Evolutionary conservation across 352 stramenopile species (phyloP), one percentile per base, ranked within the genome.

Genomic region (Aphanomyces invadans): DNA sequence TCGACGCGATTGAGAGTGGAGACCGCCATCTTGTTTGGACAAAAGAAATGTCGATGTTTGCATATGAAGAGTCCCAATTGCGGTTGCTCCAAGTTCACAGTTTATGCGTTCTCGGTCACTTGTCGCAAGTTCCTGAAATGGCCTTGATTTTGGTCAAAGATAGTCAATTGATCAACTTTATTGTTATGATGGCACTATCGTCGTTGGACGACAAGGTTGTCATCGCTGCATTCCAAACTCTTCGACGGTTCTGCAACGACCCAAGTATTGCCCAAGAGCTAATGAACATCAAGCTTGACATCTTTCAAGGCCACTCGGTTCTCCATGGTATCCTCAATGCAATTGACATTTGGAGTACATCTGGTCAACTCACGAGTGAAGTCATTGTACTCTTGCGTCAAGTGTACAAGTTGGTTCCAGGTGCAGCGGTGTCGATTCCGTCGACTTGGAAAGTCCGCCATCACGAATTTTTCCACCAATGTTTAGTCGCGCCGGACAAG

Each of bases 331-430:
- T 67, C 12, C 9, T 67, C 1, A 33, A 57, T 31, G 33, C 45
- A 17, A 38, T 67, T 10, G 46, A 67, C 23, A 49, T 67, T 48
- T 67, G 60, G 60, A 45, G 39, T 11, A 26, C 25, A 17, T 26
- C 42, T 12, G 10, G 21, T 36, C 15, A 3, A 7, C 21, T 67
- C 11, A 32, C 60, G 12, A 39, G 3, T 3, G 12, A 36, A 36
- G 46, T 67, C 1, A 11, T 67, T 32, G 12, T 2, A 9, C n/a
- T 67, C 2, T 23, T 67, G 19, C 42, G 60, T 1, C 60, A 67
- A 17, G 10, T 67, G 10, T 67, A 67, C 54, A 42, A 25, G 10
- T 33, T 59, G 10, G 45, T 52, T 1, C 60, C 60, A 15, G 33
- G 21, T 7, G 25, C 11, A 5, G 15, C 9, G 4, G 1, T 11